Base-by-base conservation (phyloP, 257 asterid genomes). In the Misopates orontium region DNA sequence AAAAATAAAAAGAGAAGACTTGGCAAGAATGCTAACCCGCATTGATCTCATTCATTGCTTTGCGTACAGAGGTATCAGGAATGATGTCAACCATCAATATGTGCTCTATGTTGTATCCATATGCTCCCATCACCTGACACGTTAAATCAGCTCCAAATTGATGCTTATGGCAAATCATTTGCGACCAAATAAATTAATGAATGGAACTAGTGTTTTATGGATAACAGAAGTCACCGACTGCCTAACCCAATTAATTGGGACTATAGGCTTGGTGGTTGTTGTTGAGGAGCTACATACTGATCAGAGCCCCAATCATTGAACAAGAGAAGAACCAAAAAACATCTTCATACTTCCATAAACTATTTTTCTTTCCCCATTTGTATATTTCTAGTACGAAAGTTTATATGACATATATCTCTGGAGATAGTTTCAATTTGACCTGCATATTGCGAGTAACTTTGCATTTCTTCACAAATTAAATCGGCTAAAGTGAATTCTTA, bases 21-120 rank as follows among this genome's bases (percentile, higher is more conserved):
- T 23, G 54, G 58, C 48, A 45, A 56, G 40, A 66, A 50, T 42
- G 19, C 79, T 68, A 71, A 90, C 99, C 99, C 79, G 99, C 96
- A 82, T 94, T 94, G 66, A 94, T 94, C 83, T 94, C 99, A 62
- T 94, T 94, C 97, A 94, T 90, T 41, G 99, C 97, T 79, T 58
- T 88, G 66, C 96, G 91, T 45, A 94, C 97, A 15, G 97, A 70
- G 12, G 96, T 66, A 75, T 94, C 99, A 56, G 99, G 99, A 74
- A 94, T 70, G 24, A 94, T 90, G 87, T 94, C 99, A 41, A 94
- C 99, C 95, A 90, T 85, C 85, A 94, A 70, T 79, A 94, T 94
- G 76, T 94, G 97, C 77, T 90, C 99, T 60, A 94, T 90, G 86
- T 66, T 84, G 87, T 83, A 90, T 59, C 99, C 99, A 83, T 94